Conservation (phyloP, 768 basidiomycete genomes). For the Russula earlei region DNA sequence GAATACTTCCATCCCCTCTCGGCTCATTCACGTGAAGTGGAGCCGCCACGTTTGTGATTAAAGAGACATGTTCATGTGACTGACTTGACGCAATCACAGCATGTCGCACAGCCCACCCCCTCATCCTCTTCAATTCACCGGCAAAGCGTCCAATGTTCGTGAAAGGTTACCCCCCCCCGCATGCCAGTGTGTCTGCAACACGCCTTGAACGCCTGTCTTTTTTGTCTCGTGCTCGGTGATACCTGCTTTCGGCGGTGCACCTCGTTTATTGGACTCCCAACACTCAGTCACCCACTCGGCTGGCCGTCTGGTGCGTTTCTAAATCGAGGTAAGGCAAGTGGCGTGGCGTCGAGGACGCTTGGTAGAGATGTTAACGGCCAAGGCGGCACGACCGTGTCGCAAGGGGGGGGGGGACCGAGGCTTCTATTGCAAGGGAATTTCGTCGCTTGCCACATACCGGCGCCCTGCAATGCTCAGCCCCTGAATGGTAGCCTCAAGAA, state of each 20-base stretch:
- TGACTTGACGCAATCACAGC: slow-evolving; percentile 16
- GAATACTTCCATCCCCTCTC: background rate
- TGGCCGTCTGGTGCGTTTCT: no score
- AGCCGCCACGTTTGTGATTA: slow-evolving; percentile 1
- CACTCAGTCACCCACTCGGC: no score
- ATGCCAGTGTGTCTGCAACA: slow-evolving; percentile 6
- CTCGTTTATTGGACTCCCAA: no score
- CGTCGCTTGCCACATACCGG: no score
- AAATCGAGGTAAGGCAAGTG: no score
- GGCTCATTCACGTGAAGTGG: background rate
- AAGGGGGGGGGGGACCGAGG: no score
- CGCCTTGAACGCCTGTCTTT: slow-evolving; percentile 15
- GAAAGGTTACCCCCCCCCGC: slow-evolving; percentile 12
- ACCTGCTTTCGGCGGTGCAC: slow-evolving; percentile 1
- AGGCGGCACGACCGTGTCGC: no score
- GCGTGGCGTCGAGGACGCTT: no score
- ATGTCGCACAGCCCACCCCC: slow-evolving; percentile 1
- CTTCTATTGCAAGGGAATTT: no score
- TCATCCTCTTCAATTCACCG: slow-evolving; percentile 1
- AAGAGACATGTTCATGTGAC: slow-evolving; percentile 9
- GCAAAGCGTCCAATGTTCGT: slow-evolving; percentile 9
- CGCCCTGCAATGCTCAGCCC: no score
- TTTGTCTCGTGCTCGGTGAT: slow-evolving; percentile 3
- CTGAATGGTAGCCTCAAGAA: no score
- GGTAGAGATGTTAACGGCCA: no score